Evolutionary conservation across 2,329 filamentous ascomycete genomes (phyloP).

Genomic region (Annulohypoxylon truncatum): DNA sequence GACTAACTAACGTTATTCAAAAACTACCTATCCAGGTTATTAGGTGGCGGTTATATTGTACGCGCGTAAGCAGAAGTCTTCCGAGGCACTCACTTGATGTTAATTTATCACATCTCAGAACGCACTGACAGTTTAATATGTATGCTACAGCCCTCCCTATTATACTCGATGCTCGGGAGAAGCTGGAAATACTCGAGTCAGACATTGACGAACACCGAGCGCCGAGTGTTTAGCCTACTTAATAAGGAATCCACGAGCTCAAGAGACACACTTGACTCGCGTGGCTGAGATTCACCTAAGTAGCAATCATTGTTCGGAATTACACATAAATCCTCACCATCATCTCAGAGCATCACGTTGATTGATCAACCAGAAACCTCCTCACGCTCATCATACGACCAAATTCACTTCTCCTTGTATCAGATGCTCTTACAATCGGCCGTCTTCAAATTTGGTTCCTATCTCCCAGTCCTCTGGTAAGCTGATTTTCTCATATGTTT

Average conservation of each 20-base stretch:
- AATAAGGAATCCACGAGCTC: not conserved
- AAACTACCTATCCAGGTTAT: not conserved
- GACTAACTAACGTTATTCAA: conserved; percentile 1
- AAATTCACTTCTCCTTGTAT: conserved; percentile 3
- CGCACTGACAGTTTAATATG: conserved; percentile 18
- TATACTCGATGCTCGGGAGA: conserved; percentile 6
- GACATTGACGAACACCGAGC: conserved; percentile 3
- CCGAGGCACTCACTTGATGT: conserved; percentile 17
- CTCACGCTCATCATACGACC: conserved; percentile 8
- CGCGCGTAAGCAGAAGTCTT: conserved; percentile 1
- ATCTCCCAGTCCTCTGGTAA: conserved; percentile 3
- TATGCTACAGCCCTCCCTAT: conserved; percentile 11
- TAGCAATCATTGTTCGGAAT: not conserved
- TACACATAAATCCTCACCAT: not conserved
- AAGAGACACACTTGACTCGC: not conserved
- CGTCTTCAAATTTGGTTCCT: not conserved
- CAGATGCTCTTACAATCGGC: not conserved
- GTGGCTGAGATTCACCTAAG: conserved; percentile 1
- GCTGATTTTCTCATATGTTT: conserved; percentile 16
- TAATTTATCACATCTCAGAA: conserved; percentile 39
- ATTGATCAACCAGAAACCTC: not conserved
- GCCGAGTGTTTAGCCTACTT: conserved; percentile 4
- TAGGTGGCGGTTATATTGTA: conserved; percentile 8
- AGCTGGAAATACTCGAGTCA: conserved; percentile 1
- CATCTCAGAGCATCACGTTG: conserved; percentile 2